Percentiles rank a stretch among this genome's conserved stretches.
These are phyloP conservation scores for Daldinia grandis DNA, from an alignment of 495 filamentous ascomycete species.

Conservation along the genomic window DNA sequence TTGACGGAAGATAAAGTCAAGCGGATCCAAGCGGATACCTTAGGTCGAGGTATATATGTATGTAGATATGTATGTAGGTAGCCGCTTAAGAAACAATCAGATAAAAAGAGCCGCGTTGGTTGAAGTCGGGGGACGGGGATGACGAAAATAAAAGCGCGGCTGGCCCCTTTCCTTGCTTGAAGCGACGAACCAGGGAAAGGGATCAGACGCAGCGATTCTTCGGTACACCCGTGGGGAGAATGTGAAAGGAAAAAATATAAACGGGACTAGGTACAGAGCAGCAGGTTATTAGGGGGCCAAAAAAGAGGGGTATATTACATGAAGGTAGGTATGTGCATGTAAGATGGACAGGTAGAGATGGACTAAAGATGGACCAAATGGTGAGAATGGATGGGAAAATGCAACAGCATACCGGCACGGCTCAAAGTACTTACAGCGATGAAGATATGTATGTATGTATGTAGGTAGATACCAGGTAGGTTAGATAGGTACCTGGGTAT, in stretches of 20 bases:
- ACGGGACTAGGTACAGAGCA: constrained; percentile 31
- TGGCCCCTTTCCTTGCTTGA: constrained; percentile 35
- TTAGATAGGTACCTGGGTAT: no score
- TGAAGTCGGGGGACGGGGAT: constrained; percentile 29
- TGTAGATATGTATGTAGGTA: constrained; percentile 12
- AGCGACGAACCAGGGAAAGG: constrained; percentile 35
- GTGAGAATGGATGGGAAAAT: constrained; percentile 33
- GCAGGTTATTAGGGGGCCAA: constrained; percentile 38
- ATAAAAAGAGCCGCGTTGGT: constrained; percentile 36
- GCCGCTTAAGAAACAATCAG: constrained; percentile 24
- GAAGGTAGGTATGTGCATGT: not conserved
- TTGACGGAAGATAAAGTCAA: constrained; percentile 34
- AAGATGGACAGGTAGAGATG: constrained; percentile 3
- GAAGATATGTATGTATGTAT: not conserved
- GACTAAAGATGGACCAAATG: constrained; percentile 1
- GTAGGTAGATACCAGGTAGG: constrained; percentile 16
- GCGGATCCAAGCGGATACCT: not conserved
- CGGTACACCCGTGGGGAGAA: constrained; percentile 34
- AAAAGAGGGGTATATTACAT: constrained; percentile 41
- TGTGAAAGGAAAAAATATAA: constrained; percentile 21
- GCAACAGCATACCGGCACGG: constrained; percentile 27
- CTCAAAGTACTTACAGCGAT: not conserved
- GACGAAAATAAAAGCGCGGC: constrained; percentile 39
- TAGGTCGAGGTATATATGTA: constrained; percentile 2
- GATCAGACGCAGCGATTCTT: constrained; percentile 35